Evolutionary conservation across 305 asterid genomes (phyloP), one percentile per base, ranked within the genome.

Genomic region (Fraxinus sp.): DNA sequence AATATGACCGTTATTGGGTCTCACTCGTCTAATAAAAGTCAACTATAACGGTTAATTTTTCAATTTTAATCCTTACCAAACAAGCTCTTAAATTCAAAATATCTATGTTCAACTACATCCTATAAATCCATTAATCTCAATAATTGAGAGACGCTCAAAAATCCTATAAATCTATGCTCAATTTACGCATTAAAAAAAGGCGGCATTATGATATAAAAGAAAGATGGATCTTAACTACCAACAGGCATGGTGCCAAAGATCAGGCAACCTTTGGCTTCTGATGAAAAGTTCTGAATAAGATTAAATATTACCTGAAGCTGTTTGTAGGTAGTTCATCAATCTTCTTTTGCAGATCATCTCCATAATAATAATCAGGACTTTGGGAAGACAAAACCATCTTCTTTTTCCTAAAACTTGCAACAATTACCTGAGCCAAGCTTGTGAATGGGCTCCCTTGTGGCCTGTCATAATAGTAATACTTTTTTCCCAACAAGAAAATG

Each of bases 391-490:
- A 2, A 2, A 13, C 30, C 0, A 74, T 78, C 20, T 85, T 85
- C 71, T 89, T 85, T 76, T 89, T 90, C 83, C 84, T 55, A 5
- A 85, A 6, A 32, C 91, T 86, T 2, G 90, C 94, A 22, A 86
- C 88, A 1, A 87, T 7, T 1, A 94, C 98, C 4, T 86, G 86
- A 32, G 84, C 98, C 64, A 94, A 62, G 70, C 86, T 83, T 76
- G 14, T 84, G 5, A 91, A 94, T 1, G 98, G 97, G 88, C 92
- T 92, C 24, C 93, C 90, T n/a, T 24, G 83, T 0, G 93, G 89
- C 87, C 83, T 84, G 16, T 86, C 75, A 44, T 80, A 87, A 26
- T 85, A 84, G 68, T 92, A 94, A 78, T 87, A 89, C 2, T 86
- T 80, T 0, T 11, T 82, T 4, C 97, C 98, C 11, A 84, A 73